Evolutionary conservation across 2,329 filamentous ascomycete genomes (phyloP), one percentile per base, ranked within the genome.

Genomic region (Nothopassalora personata): DNA sequence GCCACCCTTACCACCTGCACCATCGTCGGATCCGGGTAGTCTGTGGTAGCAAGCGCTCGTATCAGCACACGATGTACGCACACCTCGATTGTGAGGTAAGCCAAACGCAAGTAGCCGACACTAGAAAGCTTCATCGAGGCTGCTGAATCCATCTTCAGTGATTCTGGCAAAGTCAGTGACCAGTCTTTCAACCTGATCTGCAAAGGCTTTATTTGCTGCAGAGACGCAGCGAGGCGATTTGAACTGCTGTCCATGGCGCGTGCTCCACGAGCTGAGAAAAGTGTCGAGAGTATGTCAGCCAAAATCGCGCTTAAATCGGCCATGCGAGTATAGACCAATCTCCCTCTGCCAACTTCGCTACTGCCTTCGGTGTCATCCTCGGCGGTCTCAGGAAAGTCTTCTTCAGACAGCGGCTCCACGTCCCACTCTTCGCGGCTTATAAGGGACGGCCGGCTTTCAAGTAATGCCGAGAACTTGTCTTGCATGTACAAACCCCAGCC

Each of bases 51-150:
- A 1, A 76, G 63, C 5, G 71, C 72, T 18, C 73, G 70, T 30
- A 79, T 69, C 11, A 79, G 72, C 5, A 72, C 72, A n/a, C 76
- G 70, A 59, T 78, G 76, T 5, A 79, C 65, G 6, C 76, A 77
- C 47, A 79, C 77, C 55, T 79, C 77, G 7, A 77, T 74, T 5
- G 76, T 73, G 49, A 78, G 75, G 60, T 79, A 78, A 6, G 76
- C 75, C 19, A 80, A 70, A 49, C 78, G 76, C 6, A 80, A 70
- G 57, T 77, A 78, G 10, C 76, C 76, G 62, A 69, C 64, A 31
- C 65, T 65, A 9, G 67, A 68, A n/a, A 70, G 65, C 57, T 68
- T 68, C 68, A 69, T 68, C 4, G 63, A 64, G 7, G 65, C 60
- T 15, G 64, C 62, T 5, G 59, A 67, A 30, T 70, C 66, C 64